Evolutionary conservation across 75 land plant species (phyloP).

Genomic region (Selaginella tamariscina): DNA sequence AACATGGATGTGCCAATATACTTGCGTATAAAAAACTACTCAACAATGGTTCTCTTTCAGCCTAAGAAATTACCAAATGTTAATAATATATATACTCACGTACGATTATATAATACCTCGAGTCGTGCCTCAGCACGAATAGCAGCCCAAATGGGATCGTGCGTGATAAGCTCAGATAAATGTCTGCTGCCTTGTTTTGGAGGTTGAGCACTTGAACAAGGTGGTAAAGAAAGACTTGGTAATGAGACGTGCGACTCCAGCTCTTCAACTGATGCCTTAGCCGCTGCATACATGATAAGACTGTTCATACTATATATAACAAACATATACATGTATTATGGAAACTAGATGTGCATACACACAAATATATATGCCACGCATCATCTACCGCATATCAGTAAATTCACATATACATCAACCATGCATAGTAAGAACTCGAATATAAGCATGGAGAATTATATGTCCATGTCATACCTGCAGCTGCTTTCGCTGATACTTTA

Average conservation of each 20-base stretch:
- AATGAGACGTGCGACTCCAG: slow-evolving; percentile 25
- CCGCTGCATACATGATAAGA: slow-evolving; percentile 30
- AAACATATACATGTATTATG: neutral
- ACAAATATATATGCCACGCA: neutral
- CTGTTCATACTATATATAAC: slow-evolving; percentile 8
- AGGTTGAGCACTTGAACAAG: slow-evolving; percentile 26
- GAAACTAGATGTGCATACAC: neutral
- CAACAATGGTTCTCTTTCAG: slow-evolving; percentile 77
- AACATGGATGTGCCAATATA: slow-evolving; percentile 70
- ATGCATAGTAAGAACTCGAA: neutral
- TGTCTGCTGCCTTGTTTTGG: slow-evolving; percentile 29
- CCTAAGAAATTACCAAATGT: slow-evolving; percentile 33
- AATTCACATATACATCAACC: slow-evolving; percentile 15
- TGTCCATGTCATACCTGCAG: no score
- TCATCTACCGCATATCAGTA: slow-evolving; percentile 12
- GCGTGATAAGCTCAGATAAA: slow-evolving; percentile 30
- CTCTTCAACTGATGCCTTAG: slow-evolving; percentile 39
- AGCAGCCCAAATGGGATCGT: slow-evolving; percentile 64
- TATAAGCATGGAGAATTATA: no score
- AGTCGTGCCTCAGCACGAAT: slow-evolving; percentile 49
- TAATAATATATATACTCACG: neutral
- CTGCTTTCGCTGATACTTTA: neutral
- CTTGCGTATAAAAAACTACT: slow-evolving; percentile 88
- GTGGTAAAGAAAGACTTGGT: slow-evolving; percentile 20
- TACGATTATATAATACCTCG: slow-evolving; percentile 32